Percentiles rank a stretch among this genome's conserved stretches.
These are phyloP conservation scores for Silene latifolia DNA, from an alignment of 148 eudicot genomes.

Conservation along the genomic window DNA sequence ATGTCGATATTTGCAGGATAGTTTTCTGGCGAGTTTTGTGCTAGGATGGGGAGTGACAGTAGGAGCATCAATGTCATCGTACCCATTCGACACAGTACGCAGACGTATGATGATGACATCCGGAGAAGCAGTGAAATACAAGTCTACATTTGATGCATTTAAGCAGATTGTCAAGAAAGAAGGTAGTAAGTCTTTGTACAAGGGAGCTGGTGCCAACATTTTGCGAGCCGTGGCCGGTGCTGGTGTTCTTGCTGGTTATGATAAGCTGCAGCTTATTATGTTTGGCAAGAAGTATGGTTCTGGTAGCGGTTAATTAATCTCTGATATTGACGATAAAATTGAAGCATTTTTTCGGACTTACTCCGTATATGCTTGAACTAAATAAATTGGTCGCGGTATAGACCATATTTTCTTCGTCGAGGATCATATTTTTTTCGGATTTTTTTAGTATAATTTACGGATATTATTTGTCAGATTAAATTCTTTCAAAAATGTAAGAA, in stretches of 20 bases:
- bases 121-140: slow-evolving; percentile 26
- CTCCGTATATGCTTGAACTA: no score
- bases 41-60: slow-evolving; percentile 23
- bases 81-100: slow-evolving; percentile 24
- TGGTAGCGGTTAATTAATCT: slow-evolving; percentile 14
- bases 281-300: slow-evolving; percentile 23
- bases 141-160: slow-evolving; percentile 14
- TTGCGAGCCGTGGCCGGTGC: slow-evolving; percentile 23
- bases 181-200: slow-evolving; percentile 17
- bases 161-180: slow-evolving; percentile 19
- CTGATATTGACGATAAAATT: slow-evolving; percentile 9
- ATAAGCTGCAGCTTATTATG: slow-evolving; percentile 21
- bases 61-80: slow-evolving; percentile 17
- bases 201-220: slow-evolving; percentile 25
- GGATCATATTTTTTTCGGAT: no score
- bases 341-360: no score
- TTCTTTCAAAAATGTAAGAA: no score
- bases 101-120: slow-evolving; percentile 31
- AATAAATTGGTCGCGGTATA: no score
- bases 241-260: slow-evolving; percentile 27
- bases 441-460: no score
- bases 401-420: no score
- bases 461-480: no score
- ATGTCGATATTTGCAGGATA: slow-evolving; percentile 17
- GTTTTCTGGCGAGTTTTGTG: slow-evolving; percentile 19